phyloP scores from a whole-genome alignment of 768 basidiomycete genomes.

The Pholiota molesta region DNA sequence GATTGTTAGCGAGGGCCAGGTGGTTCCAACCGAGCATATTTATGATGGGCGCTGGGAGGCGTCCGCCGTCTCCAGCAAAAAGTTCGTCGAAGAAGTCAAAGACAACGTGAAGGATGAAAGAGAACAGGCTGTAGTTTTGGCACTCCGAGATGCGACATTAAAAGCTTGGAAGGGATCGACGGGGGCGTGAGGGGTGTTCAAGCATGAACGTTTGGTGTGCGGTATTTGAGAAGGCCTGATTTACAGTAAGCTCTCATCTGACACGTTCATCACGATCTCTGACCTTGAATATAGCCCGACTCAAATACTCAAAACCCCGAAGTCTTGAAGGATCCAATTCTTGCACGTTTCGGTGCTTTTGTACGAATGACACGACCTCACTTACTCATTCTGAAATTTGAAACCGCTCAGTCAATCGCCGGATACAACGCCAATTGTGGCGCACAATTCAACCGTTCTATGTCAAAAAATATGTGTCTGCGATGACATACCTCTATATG shows the following conservation, averaged over 20 bases:
- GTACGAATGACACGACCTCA: background rate
- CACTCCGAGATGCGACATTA: constrained; percentile 12
- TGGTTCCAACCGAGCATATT: constrained; percentile 5
- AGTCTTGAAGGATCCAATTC: no score
- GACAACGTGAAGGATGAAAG: constrained; percentile 14
- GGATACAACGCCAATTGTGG: background rate
- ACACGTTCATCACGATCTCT: no score
- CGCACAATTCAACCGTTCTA: background rate
- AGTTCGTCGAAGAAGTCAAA: constrained; percentile 11
- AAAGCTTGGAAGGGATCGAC: constrained; percentile 7
- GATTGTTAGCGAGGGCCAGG: constrained; percentile 8
- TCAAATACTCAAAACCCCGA: no score
- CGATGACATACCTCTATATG: no score
- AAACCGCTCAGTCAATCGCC: background rate
- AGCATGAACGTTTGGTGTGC: constrained; percentile 18
- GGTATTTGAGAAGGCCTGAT: constrained; percentile 8
- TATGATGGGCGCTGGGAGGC: constrained; percentile 18
- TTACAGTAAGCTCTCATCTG: no score
- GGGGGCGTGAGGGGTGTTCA: constrained; percentile 7
- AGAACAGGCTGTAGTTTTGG: constrained; percentile 10
- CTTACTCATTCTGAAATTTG: background rate
- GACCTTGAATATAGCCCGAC: no score
- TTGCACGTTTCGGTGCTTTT: no score
- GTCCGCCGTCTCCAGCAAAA: background rate
- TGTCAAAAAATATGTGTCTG: no score